Evolutionary conservation across 164 flowering plant species (phyloP).

Genomic region (Liriodendron chinense): DNA sequence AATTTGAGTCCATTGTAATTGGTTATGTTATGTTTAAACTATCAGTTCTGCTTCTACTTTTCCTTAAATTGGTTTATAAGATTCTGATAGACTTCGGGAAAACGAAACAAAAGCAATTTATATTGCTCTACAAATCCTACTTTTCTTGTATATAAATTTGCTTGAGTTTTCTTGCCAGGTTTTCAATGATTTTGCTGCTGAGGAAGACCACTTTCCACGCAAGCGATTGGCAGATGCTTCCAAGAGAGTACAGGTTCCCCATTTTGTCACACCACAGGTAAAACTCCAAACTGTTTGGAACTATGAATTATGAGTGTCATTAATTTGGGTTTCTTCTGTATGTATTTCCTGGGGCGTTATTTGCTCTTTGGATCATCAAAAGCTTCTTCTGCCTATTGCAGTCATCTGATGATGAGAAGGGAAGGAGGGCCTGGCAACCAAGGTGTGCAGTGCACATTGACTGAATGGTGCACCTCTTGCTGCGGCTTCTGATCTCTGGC

Average conservation of each 20-base stretch:
- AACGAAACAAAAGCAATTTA: too few species aligned
- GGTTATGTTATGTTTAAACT: too few species aligned
- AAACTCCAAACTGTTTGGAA: background rate
- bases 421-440: slow-evolving; percentile 24
- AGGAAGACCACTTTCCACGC: slow-evolving; percentile 38
- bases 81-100: too few species aligned
- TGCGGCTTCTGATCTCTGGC: too few species aligned
- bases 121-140: too few species aligned
- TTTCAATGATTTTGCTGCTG: slow-evolving; percentile 22
- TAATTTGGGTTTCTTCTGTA: background rate
- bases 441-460: slow-evolving; percentile 39
- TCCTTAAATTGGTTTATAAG: too few species aligned
- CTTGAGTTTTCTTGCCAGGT: slow-evolving; percentile 37
- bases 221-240: slow-evolving; percentile 85
- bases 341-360: background rate
- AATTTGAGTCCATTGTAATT: too few species aligned
- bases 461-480: slow-evolving; percentile 8
- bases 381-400: slow-evolving; percentile 23
- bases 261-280: slow-evolving; percentile 49
- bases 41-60: too few species aligned
- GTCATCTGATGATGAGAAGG: slow-evolving; percentile 35
- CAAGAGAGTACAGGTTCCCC: slow-evolving; percentile 71
- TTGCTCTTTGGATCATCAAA: background rate
- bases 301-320: background rate
- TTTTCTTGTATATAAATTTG: background rate